Conservation (phyloP, 805 yeast species). For the Pichia membranifaciens region DNA sequence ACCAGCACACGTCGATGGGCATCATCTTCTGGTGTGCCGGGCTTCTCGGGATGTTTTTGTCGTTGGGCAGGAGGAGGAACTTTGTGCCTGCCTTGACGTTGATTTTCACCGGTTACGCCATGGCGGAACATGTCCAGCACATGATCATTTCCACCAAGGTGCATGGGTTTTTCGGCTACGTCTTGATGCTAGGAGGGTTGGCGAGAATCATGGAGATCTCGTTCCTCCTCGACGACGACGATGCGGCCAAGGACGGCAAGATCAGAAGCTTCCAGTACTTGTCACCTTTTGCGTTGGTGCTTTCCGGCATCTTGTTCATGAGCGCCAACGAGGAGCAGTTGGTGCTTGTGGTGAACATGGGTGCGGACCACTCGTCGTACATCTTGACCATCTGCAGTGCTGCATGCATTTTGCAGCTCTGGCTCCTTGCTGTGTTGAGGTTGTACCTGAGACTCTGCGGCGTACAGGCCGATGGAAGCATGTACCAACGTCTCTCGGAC, state of each 20-base stretch:
- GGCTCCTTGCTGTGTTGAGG: conserved; percentile 56
- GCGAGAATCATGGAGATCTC: conserved; percentile 73
- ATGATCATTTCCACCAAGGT: conserved; percentile 76
- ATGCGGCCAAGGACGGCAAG: conserved; percentile 34
- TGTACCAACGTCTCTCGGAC: not conserved
- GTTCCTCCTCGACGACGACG: conserved; percentile 62
- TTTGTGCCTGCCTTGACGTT: conserved; percentile 78
- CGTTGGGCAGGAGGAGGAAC: conserved; percentile 62
- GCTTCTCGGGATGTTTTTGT: conserved; percentile 69
- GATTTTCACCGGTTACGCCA: conserved; percentile 88
- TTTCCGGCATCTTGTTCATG: conserved; percentile 82
- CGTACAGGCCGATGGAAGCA: not conserved
- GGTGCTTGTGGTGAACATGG: conserved; percentile 58
- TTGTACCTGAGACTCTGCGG: conserved; percentile 40
- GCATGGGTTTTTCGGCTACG: conserved; percentile 80
- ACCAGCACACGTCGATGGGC: conserved; percentile 95
- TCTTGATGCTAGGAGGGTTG: conserved; percentile 72
- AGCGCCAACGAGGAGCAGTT: conserved; percentile 90
- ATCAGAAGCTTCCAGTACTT: conserved; percentile 74
- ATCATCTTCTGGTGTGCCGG: conserved; percentile 97
- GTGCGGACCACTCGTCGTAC: conserved; percentile 83
- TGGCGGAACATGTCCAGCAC: conserved; percentile 84
- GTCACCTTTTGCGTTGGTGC: conserved; percentile 75
- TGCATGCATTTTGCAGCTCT: conserved; percentile 64
- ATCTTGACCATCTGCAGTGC: conserved; percentile 64